Percentiles rank a stretch among this genome's conserved stretches.
Conservation (phyloP, 192 early-diverging fungal species). For the Funneliformis mosseae region DNA sequence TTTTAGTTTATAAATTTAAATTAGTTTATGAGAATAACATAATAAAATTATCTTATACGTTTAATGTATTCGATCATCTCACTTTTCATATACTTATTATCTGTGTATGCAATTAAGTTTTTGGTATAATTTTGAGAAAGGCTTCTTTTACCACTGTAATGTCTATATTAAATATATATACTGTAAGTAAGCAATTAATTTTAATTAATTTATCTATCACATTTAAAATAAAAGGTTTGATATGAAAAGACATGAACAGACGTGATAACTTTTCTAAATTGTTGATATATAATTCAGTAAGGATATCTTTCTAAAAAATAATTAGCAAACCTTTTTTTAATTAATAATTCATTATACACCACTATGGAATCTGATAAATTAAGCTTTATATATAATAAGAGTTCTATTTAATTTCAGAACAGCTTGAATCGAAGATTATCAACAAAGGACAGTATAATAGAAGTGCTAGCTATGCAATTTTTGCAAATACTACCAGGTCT, state of each 20-base stretch:
- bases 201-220: no score
- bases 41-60: neutral
- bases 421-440: conserved; percentile 84
- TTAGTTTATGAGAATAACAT: neutral
- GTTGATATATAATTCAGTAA: conserved; percentile 84
- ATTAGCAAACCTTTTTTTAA: neutral
- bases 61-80: conserved; percentile 66
- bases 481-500: neutral
- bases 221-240: conserved; percentile 32
- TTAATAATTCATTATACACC: conserved; percentile 50
- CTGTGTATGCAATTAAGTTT: conserved; percentile 92
- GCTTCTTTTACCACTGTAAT: conserved; percentile 83
- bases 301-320: conserved; percentile 63
- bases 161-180: conserved; percentile 32
- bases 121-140: conserved; percentile 82
- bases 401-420: conserved; percentile 80
- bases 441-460: conserved; percentile 73
- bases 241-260: conserved; percentile 56
- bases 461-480: conserved; percentile 61
- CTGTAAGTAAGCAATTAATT: neutral
- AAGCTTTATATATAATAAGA: conserved; percentile 86
- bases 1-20: conserved; percentile 55
- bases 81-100: conserved; percentile 86
- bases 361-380: conserved; percentile 84
- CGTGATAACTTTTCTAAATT: conserved; percentile 86